Evolutionary conservation across 352 stramenopile genomes (phyloP), one percentile per base, ranked within the genome.

Genomic region (Phytophthora pseudosyringae): DNA sequence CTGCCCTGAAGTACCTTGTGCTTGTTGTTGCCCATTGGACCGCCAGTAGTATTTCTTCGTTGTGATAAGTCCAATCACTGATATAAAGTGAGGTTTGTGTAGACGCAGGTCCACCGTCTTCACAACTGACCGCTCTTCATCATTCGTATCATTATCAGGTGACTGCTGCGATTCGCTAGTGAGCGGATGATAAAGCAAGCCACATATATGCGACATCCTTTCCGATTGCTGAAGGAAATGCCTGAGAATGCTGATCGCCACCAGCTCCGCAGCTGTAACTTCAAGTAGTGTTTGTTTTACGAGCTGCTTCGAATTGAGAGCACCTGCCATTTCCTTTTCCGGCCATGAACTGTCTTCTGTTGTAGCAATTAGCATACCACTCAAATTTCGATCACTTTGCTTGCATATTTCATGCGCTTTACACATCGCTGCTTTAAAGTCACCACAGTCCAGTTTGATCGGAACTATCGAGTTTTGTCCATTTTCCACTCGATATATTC

Each of bases 41-140:
- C 36, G 40, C 73, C 73, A 80, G 45, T 71, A 69, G 18, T 63
- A 78, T 21, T 52, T 76, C 29, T 71, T 81, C 32, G 69, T 73
- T 0, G 40, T 58, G 5, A 86, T 61, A 13, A 79, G 18, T 18
- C 78, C 75, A 47, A 74, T 26, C 2, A 86, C 16, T 9, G 73
- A 74, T 1, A 80, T 56, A 4, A 83, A 38, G 31, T 69, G 73
- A 49, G 56, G 32, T 28, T 78, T 71, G 21, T 86, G 78, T 1
- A 83, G 43, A 26, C 73, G 49, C 11, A 35, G 54, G 10, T 71
- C 25, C n/a, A 73, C 39, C 35, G 32, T 60, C 16, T 25, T 64
- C 2, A 48, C 15, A 45, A 33, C 9, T 15, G 8, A 4, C 10
- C 21, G 57, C 3, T 59, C 35, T 53, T 50, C 45, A 41, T 50